These are phyloP conservation scores for Pichia nanzhaoensis DNA, from an alignment of 805 yeast species.

Conservation along the genomic window DNA sequence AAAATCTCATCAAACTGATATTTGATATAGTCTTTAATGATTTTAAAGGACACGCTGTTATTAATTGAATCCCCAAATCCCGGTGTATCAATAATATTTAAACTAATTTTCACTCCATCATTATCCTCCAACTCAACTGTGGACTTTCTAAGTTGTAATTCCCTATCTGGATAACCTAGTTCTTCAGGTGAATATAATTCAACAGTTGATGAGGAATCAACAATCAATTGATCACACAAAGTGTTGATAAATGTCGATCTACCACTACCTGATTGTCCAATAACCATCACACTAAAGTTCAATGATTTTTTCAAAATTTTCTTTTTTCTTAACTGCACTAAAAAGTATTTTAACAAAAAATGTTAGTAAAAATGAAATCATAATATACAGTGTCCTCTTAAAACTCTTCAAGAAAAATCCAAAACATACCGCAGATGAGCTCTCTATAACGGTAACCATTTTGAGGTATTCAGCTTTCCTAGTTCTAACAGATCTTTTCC, in stretches of 20 bases:
- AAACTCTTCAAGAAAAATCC: not conserved
- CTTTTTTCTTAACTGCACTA: conserved; percentile 49
- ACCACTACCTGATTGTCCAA: conserved; percentile 84
- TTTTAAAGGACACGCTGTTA: conserved; percentile 58
- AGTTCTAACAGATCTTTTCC: not conserved
- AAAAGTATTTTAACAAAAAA: not conserved
- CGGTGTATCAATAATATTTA: conserved; percentile 76
- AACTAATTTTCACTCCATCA: conserved; percentile 74
- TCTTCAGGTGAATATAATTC: conserved; percentile 36
- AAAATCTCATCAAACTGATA: conserved; percentile 80
- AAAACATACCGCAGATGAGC: conserved; percentile 40
- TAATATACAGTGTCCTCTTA: too few relatives aligned
- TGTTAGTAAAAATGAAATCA: not conserved
- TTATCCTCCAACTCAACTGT: conserved; percentile 80
- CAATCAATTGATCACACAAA: conserved; percentile 82
- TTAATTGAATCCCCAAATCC: conserved; percentile 74
- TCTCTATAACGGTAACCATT: conserved; percentile 43
- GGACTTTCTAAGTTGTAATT: conserved; percentile 64
- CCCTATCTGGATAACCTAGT: conserved; percentile 40
- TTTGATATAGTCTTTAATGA: conserved; percentile 70
- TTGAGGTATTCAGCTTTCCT: not conserved
- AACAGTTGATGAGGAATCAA: conserved; percentile 56
- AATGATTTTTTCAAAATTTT: conserved; percentile 77
- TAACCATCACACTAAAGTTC: conserved; percentile 79
- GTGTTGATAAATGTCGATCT: conserved; percentile 91